Evolutionary conservation across 768 basidiomycete species (phyloP).

Genomic region (Tricholoma furcatifolium): DNA sequence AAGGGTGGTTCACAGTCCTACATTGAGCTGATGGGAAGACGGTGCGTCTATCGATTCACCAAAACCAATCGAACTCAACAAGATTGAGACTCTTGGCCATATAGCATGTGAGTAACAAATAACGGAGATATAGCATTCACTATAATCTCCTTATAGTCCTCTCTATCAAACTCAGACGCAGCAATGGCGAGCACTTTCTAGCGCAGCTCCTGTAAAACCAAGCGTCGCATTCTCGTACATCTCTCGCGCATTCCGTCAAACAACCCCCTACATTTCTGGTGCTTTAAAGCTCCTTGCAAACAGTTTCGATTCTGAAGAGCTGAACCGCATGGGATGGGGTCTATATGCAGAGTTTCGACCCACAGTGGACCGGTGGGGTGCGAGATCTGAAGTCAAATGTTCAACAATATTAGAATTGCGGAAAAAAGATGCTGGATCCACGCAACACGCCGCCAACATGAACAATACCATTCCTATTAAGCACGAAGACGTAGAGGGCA

Average conservation of each 20-base stretch:
- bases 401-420: slow-evolving; percentile 63
- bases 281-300: slow-evolving; percentile 67
- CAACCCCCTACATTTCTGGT: slow-evolving; percentile 74
- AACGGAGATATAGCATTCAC: not conserved
- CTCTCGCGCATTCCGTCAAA: slow-evolving; percentile 75
- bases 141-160: slow-evolving; percentile 45
- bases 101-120: slow-evolving; percentile 13
- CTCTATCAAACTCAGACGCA: slow-evolving; percentile 68
- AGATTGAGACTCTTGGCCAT: slow-evolving; percentile 40
- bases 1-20: slow-evolving; percentile 72
- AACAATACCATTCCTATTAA: slow-evolving; percentile 15
- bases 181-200: slow-evolving; percentile 83
- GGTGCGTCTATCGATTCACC: slow-evolving; percentile 33
- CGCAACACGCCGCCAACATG: slow-evolving; percentile 11
- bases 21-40: slow-evolving; percentile 80
- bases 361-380: slow-evolving; percentile 79
- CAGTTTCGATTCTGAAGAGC: slow-evolving; percentile 55
- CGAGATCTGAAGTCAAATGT: slow-evolving; percentile 72
- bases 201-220: slow-evolving; percentile 68
- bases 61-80: not conserved
- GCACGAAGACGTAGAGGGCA: slow-evolving; percentile 9
- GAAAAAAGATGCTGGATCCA: slow-evolving; percentile 25
- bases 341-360: slow-evolving; percentile 91
- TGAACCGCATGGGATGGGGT: slow-evolving; percentile 68
- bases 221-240: slow-evolving; percentile 83